Evolutionary conservation across 2,329 filamentous ascomycete species (phyloP), one percentile per base, ranked within the genome.

Genomic region (Fusarium sp.): DNA sequence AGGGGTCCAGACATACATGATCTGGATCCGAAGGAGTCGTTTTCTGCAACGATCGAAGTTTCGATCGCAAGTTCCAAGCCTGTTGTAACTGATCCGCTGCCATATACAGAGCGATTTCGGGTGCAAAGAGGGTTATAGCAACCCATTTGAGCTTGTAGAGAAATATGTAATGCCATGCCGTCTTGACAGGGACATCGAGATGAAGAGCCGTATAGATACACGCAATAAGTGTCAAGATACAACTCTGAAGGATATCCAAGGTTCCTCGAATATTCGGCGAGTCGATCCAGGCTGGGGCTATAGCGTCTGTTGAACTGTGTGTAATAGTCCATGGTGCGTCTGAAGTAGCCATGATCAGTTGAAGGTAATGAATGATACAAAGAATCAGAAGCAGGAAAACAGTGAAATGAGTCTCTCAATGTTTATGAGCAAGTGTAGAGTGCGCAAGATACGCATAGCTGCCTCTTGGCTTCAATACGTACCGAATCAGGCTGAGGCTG

Each of bases 151-250:
- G 20, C 64, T 81, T 80, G 15, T 66, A 66, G 12, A 54, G 24
- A 4, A 73, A 17, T 15, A 66, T 13, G 15, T 57, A 30, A 28
- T 73, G 50, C 59, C 59, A 58, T 20, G 61, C 24, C 3, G 58
- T 61, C 48, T 60, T 47, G 45, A 50, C 20, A 3, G 80, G 80
- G n/a, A 85, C 75, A 47, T 84, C 83, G 8, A 84, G 73, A 61
- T 84, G 82, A 7, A 85, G 61, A 4, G 81, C 81, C 8, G 80
- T 79, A 69, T 80, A 84, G 12, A 83, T 79, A 68, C 81, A 84
- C 1, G 82, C 74, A 7, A 78, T 57, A 1, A 84, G 70, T 5
- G 82, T 82, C 7, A 82, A 45, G 5, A 81, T 51, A 56, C 82
- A 84, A 20, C 77, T 80, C 66, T 78, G 78, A 5, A 84, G 58